Conservation (phyloP, 2,329 filamentous ascomycete species). For the Colletotrichum shisoi region DNA sequence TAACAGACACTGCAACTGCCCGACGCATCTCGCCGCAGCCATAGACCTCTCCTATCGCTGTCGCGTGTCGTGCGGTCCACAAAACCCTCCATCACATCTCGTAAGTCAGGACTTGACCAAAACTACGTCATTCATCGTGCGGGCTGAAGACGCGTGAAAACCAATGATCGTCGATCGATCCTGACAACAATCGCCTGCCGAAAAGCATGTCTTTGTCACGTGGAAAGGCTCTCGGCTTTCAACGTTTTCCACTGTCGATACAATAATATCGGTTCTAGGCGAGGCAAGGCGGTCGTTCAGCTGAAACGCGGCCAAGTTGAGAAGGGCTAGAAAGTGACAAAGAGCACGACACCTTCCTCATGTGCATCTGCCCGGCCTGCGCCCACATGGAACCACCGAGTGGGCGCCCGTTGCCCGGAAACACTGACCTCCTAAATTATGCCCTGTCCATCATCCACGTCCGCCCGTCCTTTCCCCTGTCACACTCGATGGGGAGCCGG, state of each 20-base stretch:
- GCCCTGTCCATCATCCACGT: constrained; percentile 11
- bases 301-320: constrained; percentile 32
- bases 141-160: not conserved
- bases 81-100: not conserved
- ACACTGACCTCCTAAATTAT: constrained; percentile 25
- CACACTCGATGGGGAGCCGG: constrained; percentile 29
- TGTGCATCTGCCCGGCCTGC: constrained; percentile 13
- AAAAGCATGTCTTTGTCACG: not conserved
- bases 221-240: not conserved
- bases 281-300: constrained; percentile 18
- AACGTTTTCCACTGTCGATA: constrained; percentile 3
- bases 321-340: constrained; percentile 17
- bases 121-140: constrained; percentile 18
- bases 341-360: not conserved
- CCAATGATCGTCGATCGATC: not conserved
- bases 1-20: not conserved
- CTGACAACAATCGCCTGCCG: not conserved
- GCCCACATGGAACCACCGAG: constrained; percentile 19
- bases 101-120: constrained; percentile 5
- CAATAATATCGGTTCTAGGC: not conserved
- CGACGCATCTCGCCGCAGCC: not conserved
- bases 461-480: constrained; percentile 25
- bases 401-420: constrained; percentile 38
- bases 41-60: not conserved
- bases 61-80: not conserved